phyloP scores from a whole-genome alignment of 208 protist species.

The Trypanosoma cruzi region DNA sequence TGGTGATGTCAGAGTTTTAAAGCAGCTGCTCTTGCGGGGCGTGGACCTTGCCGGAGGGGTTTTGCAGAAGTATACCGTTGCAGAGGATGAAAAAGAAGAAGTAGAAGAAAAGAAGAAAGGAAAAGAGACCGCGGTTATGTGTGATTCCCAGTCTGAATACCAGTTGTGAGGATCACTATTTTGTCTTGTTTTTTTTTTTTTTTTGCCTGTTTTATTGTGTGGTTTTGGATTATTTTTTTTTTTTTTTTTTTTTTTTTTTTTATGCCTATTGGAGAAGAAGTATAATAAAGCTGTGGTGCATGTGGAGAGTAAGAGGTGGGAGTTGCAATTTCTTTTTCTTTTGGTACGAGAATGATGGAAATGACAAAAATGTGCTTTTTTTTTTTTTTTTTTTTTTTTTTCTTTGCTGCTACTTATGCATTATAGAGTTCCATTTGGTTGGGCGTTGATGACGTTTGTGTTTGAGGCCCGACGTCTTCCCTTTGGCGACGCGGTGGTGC shows the following conservation, averaged over 20 bases:
- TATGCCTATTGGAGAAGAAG: no score
- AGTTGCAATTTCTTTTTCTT: no score
- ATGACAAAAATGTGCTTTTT: neutral
- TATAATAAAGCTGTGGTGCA: neutral
- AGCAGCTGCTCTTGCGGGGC: constrained; percentile 7
- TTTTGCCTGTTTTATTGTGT: no score
- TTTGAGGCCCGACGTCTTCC: constrained; percentile 72
- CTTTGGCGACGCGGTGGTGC: constrained; percentile 29
- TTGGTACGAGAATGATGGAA: no score
- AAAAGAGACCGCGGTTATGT: neutral
- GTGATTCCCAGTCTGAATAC: no score
- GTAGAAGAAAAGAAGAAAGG: no score
- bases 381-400: neutral
- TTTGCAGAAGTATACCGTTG: neutral
- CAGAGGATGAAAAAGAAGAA: no score
- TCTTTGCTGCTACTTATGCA: neutral
- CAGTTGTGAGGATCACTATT: no score
- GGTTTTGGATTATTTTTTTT: no score
- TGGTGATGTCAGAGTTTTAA: neutral
- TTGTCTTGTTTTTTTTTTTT: no score
- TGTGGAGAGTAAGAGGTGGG: neutral
- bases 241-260: no score
- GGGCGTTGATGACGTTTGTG: constrained; percentile 56
- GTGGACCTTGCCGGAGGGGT: neutral
- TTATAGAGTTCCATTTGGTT: constrained; percentile 3